A percentile compares a stretch with the other conserved stretches of the same genome.
Evolutionary conservation across 2,329 filamentous ascomycete species (phyloP).

Genomic region (Penicillium decumbens): DNA sequence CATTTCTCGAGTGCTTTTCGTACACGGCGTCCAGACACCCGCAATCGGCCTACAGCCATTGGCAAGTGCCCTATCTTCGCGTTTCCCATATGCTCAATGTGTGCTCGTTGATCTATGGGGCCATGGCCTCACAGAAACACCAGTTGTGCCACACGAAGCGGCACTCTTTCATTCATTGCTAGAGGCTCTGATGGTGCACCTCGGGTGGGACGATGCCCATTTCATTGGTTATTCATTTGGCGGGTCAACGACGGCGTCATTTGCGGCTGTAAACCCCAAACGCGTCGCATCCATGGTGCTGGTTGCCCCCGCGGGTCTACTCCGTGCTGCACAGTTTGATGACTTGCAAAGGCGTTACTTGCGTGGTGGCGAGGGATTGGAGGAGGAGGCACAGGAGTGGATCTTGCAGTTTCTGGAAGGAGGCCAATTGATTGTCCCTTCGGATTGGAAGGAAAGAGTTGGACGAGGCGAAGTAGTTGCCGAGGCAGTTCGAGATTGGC

Average conservation of each 20-base stretch:
- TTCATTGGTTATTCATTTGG: conserved; percentile 52
- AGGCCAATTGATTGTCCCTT: conserved; percentile 39
- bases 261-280: conserved; percentile 29
- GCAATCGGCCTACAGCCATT: conserved; percentile 48
- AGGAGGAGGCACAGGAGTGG: conserved; percentile 33
- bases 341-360: conserved; percentile 19
- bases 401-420: conserved; percentile 44
- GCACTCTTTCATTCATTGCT: conserved; percentile 44
- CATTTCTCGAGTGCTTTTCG: conserved; percentile 38
- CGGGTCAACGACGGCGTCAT: conserved; percentile 39
- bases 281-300: conserved; percentile 37
- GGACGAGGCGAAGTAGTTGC: conserved; percentile 45
- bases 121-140: conserved; percentile 51
- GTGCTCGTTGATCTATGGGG: conserved; percentile 52
- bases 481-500: conserved; percentile 48
- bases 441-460: conserved; percentile 45
- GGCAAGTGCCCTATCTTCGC: conserved; percentile 31
- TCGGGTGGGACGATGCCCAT: conserved; percentile 45
- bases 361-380: conserved; percentile 26
- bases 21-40: conserved; percentile 52
- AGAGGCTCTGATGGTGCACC: conserved; percentile 35
- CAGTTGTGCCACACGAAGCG: conserved; percentile 40
- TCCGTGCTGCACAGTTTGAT: conserved; percentile 28
- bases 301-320: conserved; percentile 48
- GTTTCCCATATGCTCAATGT: conserved; percentile 38